phyloP scores from a whole-genome alignment of 2,329 filamentous ascomycete species.

The Venturia oleaginea region DNA sequence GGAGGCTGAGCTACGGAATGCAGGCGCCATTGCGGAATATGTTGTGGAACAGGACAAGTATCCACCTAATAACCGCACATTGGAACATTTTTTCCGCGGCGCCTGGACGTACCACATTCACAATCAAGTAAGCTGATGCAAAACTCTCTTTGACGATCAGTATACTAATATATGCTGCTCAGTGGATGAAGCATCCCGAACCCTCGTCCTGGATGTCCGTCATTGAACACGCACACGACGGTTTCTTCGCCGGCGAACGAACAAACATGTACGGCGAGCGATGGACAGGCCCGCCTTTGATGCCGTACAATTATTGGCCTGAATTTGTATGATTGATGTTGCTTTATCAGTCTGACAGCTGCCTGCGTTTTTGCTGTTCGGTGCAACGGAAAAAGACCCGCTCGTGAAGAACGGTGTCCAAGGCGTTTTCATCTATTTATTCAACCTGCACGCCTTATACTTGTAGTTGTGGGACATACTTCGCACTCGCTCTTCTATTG shows the following conservation, averaged over 20 bases:
- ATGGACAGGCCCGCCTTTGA: slow-evolving; percentile 41
- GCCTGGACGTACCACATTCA: slow-evolving; percentile 51
- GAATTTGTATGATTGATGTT: slow-evolving; percentile 33
- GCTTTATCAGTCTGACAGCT: not conserved
- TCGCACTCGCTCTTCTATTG: not conserved
- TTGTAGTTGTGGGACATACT: not conserved
- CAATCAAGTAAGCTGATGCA: slow-evolving; percentile 39
- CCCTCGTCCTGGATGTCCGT: slow-evolving; percentile 48
- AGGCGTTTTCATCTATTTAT: not conserved
- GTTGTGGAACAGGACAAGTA: slow-evolving; percentile 41
- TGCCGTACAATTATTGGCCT: slow-evolving; percentile 42
- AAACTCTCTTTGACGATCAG: not conserved
- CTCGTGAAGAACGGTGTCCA: not conserved
- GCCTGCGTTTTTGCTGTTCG: not conserved
- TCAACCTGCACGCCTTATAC: not conserved
- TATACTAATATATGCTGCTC: not conserved
- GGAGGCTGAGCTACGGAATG: slow-evolving; percentile 31
- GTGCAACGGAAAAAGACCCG: not conserved
- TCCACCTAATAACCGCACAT: slow-evolving; percentile 46
- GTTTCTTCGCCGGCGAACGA: slow-evolving; percentile 42
- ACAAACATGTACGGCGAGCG: slow-evolving; percentile 46
- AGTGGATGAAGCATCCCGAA: slow-evolving; percentile 49
- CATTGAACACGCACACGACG: slow-evolving; percentile 45
- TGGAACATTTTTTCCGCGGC: slow-evolving; percentile 48
- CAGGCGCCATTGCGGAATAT: slow-evolving; percentile 36